Evolutionary conservation across 371 early-diverging fungal species (phyloP).

Genomic region (Rhizopus arrhizus): DNA sequence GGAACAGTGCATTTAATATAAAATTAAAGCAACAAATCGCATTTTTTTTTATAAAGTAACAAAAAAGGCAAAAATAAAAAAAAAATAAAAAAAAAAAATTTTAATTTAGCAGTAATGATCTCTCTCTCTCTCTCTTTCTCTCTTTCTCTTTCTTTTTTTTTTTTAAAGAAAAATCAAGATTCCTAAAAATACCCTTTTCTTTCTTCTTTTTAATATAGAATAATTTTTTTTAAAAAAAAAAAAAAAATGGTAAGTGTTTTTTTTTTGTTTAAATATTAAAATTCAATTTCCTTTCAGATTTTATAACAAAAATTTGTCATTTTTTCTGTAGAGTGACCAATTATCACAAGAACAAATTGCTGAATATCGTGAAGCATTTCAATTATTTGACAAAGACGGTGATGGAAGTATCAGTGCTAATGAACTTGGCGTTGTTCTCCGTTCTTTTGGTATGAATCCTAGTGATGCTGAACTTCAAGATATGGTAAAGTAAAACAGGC

Average conservation of each 20-base stretch:
- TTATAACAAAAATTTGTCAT: too few relatives aligned
- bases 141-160: not conserved
- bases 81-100: not conserved
- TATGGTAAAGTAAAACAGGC: conserved; percentile 45
- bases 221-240: not conserved
- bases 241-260: not conserved
- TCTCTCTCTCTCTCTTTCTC: not conserved
- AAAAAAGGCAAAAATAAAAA: not conserved
- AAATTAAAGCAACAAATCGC: not conserved
- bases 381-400: conserved; percentile 49
- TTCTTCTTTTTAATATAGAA: not conserved
- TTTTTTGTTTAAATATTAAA: not conserved
- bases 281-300: not conserved
- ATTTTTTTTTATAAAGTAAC: not conserved
- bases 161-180: conserved; percentile 1
- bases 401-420: conserved; percentile 45
- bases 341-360: conserved; percentile 50
- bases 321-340: conserved; percentile 33
- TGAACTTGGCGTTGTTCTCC: conserved; percentile 47
- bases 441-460: conserved; percentile 65
- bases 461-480: conserved; percentile 78
- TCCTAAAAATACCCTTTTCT: not conserved
- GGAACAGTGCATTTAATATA: not conserved
- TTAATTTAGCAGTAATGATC: conserved; percentile 4
- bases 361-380: conserved; percentile 55